A percentile compares a stretch with the other conserved stretches of the same genome.
Evolutionary conservation across 805 yeast species (phyloP).

Genomic region (Zygosaccharomyces rouxii): DNA sequence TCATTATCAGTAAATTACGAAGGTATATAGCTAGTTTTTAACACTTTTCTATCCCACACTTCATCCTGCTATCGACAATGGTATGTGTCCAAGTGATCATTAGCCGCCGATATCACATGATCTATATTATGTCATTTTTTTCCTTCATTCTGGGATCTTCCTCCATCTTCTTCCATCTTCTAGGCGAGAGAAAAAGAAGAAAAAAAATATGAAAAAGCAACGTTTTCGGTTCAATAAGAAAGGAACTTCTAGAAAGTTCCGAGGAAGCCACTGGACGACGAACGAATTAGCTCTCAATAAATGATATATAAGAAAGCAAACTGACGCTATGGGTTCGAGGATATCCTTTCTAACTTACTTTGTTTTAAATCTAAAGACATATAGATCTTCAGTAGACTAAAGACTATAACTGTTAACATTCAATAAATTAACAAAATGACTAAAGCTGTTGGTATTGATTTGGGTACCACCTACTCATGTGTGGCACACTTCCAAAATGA

Average conservation of each 20-base stretch:
- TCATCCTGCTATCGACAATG: too few species aligned
- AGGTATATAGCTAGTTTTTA: not conserved
- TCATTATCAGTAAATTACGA: not conserved
- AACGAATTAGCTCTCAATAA: not conserved
- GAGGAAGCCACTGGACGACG: slow-evolving; percentile 1
- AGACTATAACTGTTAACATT: not conserved
- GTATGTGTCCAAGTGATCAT: not conserved
- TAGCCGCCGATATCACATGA: not conserved
- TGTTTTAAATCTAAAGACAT: not conserved
- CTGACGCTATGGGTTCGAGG: not conserved
- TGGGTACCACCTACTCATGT: slow-evolving; percentile 97
- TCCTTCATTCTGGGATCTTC: not conserved
- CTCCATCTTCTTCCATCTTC: slow-evolving; percentile 1
- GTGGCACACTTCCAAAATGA: slow-evolving; percentile 85
- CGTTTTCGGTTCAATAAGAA: not conserved
- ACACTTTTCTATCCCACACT: too few species aligned
- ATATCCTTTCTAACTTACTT: not conserved
- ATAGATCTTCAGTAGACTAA: not conserved
- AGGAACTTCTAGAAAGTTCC: slow-evolving; percentile 7
- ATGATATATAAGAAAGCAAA: slow-evolving; percentile 1
- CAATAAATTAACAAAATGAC: slow-evolving; percentile 24
- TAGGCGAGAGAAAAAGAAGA: not conserved
- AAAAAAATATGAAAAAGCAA: not conserved
- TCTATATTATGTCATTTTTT: not conserved
- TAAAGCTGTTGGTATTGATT: slow-evolving; percentile 68